Base-by-base conservation (phyloP, 768 basidiomycete species). In the Psilocybe azurescens region DNA sequence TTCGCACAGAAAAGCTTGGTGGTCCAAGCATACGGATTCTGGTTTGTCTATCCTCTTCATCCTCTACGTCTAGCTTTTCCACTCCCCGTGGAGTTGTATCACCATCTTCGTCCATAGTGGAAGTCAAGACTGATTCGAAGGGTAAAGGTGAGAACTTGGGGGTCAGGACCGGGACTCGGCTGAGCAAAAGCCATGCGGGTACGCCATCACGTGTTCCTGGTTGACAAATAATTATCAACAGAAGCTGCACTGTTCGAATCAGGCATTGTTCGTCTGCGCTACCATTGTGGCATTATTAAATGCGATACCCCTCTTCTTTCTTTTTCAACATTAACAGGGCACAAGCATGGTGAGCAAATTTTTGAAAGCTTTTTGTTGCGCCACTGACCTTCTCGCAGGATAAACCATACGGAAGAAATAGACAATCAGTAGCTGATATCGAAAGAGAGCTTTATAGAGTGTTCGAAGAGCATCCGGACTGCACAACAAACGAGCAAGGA, bases 391-490 rank as follows among this genome's bases (percentile, higher is more conserved):
- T 50, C 44, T 50, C 47, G 1, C n/a, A 63, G 62, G 58, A 72
- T 68, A 62, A 70, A 28, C 69, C 69, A 53, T 78, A 81, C 65
- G 89, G 88, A 58, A 82, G 91, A 62, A 85, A 83, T 75, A 83
- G 89, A 71, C 85, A 91, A 71, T 91, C 89, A 46, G 81, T 91
- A 49, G 82, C 80, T 56, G 87, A 89, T 75, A 88, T 93, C 61
- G 86, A 92, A 71, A 80, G 83, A 65, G 84, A 88, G 69, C 85
- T 93, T 33, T 73, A 86, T 72, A 80, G 81, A 58, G 84, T 94
- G 63, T 92, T 94, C 71, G 77, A 79, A 59, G 78, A 84, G 36
- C 90, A 93, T 69, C 85, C 88, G 10, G 76, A 84, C 50, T 83
- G 85, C 41, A 81, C 84, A 70, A 69, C 78, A 56, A 87, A 88